Conservation (phyloP, 805 yeast genomes). For the Starmerella tilneyi region DNA sequence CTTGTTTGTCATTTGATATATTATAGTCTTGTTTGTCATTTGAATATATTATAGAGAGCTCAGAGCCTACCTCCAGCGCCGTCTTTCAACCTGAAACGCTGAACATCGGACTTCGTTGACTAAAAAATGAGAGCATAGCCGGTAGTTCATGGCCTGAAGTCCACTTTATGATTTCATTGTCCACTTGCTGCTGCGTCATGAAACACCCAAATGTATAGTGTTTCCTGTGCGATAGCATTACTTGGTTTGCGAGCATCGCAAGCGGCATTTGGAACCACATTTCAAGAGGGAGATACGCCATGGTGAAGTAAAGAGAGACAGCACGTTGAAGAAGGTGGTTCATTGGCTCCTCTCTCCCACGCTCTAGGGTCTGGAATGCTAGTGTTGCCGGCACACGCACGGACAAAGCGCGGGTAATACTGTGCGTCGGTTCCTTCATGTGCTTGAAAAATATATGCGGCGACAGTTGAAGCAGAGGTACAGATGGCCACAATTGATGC, state of each 20-base stretch:
- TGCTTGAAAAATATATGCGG: neutral
- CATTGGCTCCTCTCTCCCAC: neutral
- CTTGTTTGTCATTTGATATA: too few species aligned
- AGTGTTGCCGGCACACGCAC: neutral
- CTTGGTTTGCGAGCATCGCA: neutral
- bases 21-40: neutral
- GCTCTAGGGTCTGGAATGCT: neutral
- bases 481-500: neutral
- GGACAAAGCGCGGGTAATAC: too few species aligned
- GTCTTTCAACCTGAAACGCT: too few species aligned
- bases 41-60: too few species aligned
- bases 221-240: neutral
- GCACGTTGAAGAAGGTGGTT: neutral
- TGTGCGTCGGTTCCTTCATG: neutral
- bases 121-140: too few species aligned
- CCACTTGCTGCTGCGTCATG: neutral
- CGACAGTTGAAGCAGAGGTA: neutral
- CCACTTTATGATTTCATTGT: neutral
- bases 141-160: neutral
- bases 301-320: neutral
- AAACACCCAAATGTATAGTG: neutral
- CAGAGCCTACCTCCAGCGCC: too few species aligned
- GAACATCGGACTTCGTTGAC: too few species aligned
- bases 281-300: neutral
- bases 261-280: neutral